A percentile compares a stretch with the other conserved stretches of the same genome.
These are phyloP conservation scores for Solanum raphanifolium DNA, from an alignment of 257 asterid genomes.

Conservation along the genomic window DNA sequence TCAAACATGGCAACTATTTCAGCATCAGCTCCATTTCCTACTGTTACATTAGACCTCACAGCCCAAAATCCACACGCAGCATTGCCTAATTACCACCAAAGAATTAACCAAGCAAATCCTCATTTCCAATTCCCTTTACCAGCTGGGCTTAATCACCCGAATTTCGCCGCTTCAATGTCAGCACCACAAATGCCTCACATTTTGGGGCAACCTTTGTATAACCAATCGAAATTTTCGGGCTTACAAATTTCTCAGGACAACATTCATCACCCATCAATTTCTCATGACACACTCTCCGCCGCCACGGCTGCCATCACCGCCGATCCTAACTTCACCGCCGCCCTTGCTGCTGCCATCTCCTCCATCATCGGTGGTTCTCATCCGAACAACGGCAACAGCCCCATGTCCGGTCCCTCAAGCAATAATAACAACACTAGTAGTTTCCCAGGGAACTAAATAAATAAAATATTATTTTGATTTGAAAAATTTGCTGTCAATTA, in stretches of 20 bases:
- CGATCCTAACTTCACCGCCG: constrained; percentile 86
- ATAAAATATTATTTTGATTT: background rate
- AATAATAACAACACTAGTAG: constrained; percentile 16
- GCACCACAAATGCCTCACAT: constrained; percentile 31
- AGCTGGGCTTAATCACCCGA: constrained; percentile 11
- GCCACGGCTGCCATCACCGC: constrained; percentile 80
- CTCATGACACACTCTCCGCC: constrained; percentile 56
- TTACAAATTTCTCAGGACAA: constrained; percentile 40
- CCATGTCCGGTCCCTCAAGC: constrained; percentile 12
- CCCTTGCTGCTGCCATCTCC: constrained; percentile 78
- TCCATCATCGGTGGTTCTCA: constrained; percentile 68
- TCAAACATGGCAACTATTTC: constrained; percentile 88
- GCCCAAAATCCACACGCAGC: constrained; percentile 35
- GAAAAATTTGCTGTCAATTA: background rate
- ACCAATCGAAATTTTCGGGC: constrained; percentile 82
- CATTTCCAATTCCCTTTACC: constrained; percentile 51
- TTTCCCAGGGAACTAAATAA: constrained; percentile 29
- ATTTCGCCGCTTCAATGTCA: constrained; percentile 7
- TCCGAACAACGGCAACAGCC: constrained; percentile 10
- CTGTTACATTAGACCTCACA: constrained; percentile 85
- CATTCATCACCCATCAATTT: constrained; percentile 12
- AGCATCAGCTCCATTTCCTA: constrained; percentile 94
- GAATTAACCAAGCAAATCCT: constrained; percentile 15
- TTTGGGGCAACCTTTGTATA: constrained; percentile 43
- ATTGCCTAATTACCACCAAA: constrained; percentile 23